Evolutionary conservation across 2,329 filamentous ascomycete genomes (phyloP), one percentile per base, ranked within the genome.

Genomic region (Pseudocercospora fuligena): DNA sequence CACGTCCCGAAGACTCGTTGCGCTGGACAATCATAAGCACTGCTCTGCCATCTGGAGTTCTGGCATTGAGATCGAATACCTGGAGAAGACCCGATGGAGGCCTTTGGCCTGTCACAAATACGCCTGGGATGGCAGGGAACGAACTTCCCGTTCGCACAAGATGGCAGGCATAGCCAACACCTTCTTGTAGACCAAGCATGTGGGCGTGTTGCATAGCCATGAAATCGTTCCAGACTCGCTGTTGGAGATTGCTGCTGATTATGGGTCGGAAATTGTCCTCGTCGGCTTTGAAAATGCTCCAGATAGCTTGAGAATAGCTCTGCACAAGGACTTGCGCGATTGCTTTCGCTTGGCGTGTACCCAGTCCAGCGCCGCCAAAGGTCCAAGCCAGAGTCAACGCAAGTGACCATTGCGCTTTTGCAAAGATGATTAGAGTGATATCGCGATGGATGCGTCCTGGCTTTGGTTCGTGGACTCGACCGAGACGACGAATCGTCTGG

Each of bases 251-350:
- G 19, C 27, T 36, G 36, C 29, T 59, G 19, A 59, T 14, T 14
- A 59, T 40, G 33, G 56, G 56, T n/a, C 29, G 19, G 6, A 59
- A 59, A 8, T 23, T 59, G 29, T 23, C 56, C 31, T 59, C 56
- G 19, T 40, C 36, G 56, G 14, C 29, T 8, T 19, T n/a, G 3
- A 7, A 23, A 14, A 59, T 40, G 56, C 36, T 31, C 25, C 25
- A 36, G 12, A 59, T 21, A 1, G 56, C 56, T 31, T 14, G 25
- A 19, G 29, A 64, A 47, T 56, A 60, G 59, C 7, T 54, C 67
- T 63, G 60, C 12, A 66, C 27, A 16, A 63, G 23, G 54, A 29
- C 69, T 40, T 63, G 46, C 4, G 60, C 46, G 33, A 63, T 36
- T 5, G 53, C 31, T 25, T 31, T 47, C 2, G 47, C 23, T 40